Percentiles rank a stretch among this genome's conserved stretches.
Conservation (phyloP, 441 rosid species). For the Hura crepitans region DNA sequence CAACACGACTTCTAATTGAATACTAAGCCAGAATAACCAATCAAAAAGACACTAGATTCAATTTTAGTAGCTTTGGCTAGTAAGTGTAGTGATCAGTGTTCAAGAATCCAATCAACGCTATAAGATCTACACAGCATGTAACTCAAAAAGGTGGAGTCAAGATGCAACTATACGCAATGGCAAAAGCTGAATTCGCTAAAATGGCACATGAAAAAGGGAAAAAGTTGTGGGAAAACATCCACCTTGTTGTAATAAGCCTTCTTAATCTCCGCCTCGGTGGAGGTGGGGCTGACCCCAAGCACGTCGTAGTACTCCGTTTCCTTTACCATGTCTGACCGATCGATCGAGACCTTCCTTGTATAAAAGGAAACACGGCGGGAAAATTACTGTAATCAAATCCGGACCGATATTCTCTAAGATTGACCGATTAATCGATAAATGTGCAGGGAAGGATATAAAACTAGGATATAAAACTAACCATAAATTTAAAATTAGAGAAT, state of each 20-base stretch:
- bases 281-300: slow-evolving; percentile 86
- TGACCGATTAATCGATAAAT: background rate
- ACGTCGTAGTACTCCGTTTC: slow-evolving; percentile 95
- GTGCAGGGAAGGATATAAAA: background rate
- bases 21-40: background rate
- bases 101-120: background rate
- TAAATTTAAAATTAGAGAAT: background rate
- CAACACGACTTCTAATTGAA: background rate
- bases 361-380: background rate
- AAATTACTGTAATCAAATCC: background rate
- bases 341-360: background rate
- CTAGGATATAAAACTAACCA: background rate
- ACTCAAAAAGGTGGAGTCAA: background rate
- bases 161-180: background rate
- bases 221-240: background rate
- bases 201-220: background rate
- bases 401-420: background rate
- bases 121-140: slow-evolving; percentile 1
- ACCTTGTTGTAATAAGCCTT: slow-evolving; percentile 95
- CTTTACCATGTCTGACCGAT: slow-evolving; percentile 58
- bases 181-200: background rate
- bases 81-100: background rate
- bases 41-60: background rate
- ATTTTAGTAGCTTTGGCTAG: background rate
- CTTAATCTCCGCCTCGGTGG: slow-evolving; percentile 90